Percentiles rank a stretch among this genome's conserved stretches.
Conservation (phyloP, 2,329 filamentous ascomycete genomes). For the Colletotrichum lindemuthianum region DNA sequence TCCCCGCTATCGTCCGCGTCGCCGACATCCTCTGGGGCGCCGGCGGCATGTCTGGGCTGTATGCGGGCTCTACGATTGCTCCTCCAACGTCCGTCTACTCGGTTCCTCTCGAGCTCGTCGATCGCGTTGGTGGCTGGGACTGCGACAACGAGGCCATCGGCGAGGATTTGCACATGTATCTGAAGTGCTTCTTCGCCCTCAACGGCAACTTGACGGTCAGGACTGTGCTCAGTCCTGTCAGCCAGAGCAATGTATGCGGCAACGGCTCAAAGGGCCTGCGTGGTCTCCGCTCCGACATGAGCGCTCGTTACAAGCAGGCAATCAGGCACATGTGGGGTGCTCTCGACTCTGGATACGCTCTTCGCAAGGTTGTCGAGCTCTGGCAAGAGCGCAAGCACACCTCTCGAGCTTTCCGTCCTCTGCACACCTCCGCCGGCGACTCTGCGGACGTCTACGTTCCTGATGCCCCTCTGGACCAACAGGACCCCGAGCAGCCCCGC, state of each 20-base stretch:
- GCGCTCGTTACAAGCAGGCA: constrained; percentile 76
- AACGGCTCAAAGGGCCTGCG: constrained; percentile 61
- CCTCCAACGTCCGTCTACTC: constrained; percentile 82
- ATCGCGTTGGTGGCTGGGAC: constrained; percentile 78
- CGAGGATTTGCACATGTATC: constrained; percentile 81
- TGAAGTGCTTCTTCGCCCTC: constrained; percentile 81
- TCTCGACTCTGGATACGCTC: constrained; percentile 73
- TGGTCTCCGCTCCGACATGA: constrained; percentile 66
- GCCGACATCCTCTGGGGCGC: constrained; percentile 79
- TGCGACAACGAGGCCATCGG: constrained; percentile 76
- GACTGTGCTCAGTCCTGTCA: constrained; percentile 74
- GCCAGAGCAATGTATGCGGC: constrained; percentile 76
- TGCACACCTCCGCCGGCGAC: constrained; percentile 62
- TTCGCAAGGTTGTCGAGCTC: constrained; percentile 66
- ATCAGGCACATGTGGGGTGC: constrained; percentile 81
- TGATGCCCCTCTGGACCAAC: constrained; percentile 52
- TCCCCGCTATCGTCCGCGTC: constrained; percentile 74
- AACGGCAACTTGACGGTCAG: constrained; percentile 74
- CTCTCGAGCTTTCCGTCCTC: constrained; percentile 62
- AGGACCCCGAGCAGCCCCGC: constrained; percentile 50
- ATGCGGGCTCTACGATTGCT: constrained; percentile 69
- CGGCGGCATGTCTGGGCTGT: constrained; percentile 75
- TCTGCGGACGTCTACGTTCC: constrained; percentile 59
- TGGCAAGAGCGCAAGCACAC: constrained; percentile 68
- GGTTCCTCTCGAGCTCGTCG: constrained; percentile 71